A percentile compares a stretch with the other conserved stretches of the same genome.
Conservation (phyloP, 352 stramenopile genomes). For the Thalassiosira livingstoniorum region DNA sequence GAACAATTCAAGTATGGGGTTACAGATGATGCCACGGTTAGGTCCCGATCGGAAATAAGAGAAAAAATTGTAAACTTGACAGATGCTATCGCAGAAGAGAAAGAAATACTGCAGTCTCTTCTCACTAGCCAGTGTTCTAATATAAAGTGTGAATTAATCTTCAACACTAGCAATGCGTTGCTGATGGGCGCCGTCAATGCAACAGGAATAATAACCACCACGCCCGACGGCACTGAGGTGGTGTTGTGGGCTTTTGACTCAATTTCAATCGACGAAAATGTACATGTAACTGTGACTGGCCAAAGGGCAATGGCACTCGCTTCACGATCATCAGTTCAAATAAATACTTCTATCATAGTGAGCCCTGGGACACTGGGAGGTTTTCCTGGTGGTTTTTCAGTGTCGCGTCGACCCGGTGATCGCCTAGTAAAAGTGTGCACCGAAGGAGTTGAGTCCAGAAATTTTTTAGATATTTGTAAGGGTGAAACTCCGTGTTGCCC, state of each 20-base stretch:
- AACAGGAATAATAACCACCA: constrained; percentile 81
- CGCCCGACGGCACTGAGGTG: constrained; percentile 88
- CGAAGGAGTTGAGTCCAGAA: constrained; percentile 42
- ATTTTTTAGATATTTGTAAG: constrained; percentile 52
- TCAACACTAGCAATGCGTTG: constrained; percentile 88
- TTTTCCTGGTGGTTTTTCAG: constrained; percentile 91
- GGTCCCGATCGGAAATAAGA: constrained; percentile 65
- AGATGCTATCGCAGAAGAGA: constrained; percentile 38
- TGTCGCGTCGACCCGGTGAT: constrained; percentile 78
- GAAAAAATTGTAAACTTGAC: constrained; percentile 62
- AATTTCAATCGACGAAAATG: constrained; percentile 89
- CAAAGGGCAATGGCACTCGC: constrained; percentile 90
- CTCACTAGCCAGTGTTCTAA: constrained; percentile 57
- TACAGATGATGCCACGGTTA: constrained; percentile 64
- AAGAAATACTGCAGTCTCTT: constrained; percentile 44
- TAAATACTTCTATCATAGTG: constrained; percentile 89
- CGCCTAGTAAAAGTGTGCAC: constrained; percentile 63
- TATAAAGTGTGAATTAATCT: constrained; percentile 75
- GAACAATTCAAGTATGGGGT: constrained; percentile 63
- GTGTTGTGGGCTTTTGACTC: constrained; percentile 96
- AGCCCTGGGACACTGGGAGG: constrained; percentile 91
- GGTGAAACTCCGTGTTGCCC: constrained; percentile 48
- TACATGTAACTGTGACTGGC: constrained; percentile 89
- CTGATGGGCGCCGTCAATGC: constrained; percentile 85
- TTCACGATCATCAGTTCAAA: constrained; percentile 90